These are phyloP conservation scores for Alloascoidea africana DNA, from an alignment of 805 yeast species.

Conservation along the genomic window DNA sequence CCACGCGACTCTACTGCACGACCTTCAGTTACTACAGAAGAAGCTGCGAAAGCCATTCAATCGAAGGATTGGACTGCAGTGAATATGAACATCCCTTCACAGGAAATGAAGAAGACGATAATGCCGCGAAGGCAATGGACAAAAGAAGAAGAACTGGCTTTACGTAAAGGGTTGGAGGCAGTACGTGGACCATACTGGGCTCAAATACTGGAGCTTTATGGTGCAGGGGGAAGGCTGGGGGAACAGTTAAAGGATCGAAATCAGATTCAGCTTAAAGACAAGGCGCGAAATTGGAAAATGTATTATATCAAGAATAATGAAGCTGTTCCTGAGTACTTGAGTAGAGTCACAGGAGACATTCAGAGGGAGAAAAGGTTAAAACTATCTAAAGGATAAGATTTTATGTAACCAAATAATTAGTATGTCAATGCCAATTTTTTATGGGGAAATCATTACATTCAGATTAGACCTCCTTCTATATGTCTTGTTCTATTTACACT, in stretches of 20 bases:
- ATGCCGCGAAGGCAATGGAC: constrained; percentile 66
- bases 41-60: constrained; percentile 5
- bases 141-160: constrained; percentile 72
- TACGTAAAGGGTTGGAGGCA: constrained; percentile 59
- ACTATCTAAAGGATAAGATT: background rate
- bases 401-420: background rate
- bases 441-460: no score
- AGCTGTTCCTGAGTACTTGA: background rate
- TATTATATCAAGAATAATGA: constrained; percentile 53
- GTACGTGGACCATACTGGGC: constrained; percentile 90
- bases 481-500: no score
- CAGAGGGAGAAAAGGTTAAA: background rate
- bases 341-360: background rate
- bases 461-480: no score
- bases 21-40: constrained; percentile 3
- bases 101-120: constrained; percentile 11
- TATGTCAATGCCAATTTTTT: background rate
- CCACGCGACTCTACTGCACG: background rate
- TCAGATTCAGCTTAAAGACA: constrained; percentile 88
- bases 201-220: constrained; percentile 75
- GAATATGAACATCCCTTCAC: background rate
- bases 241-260: constrained; percentile 79
- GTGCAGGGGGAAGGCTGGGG: constrained; percentile 80
- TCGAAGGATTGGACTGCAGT: background rate
- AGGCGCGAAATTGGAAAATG: constrained; percentile 93